Conservation (phyloP, 2,329 filamentous ascomycete species). For the Fusarium tanahbumbuense region DNA sequence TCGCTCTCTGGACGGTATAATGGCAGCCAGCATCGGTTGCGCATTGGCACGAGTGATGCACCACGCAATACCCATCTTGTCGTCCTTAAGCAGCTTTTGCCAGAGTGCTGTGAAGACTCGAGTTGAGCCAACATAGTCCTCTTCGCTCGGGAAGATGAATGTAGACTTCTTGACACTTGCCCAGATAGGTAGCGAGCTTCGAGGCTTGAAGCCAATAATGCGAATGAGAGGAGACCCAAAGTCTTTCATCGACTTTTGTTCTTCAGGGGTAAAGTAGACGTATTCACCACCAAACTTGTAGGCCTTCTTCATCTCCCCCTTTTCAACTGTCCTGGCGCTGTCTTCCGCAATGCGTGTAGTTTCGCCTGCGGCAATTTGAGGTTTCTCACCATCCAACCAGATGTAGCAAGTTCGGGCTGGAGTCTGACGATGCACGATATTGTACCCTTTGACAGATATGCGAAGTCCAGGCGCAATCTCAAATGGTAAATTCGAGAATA, state of each 20-base stretch:
- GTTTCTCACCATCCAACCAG: conserved; percentile 85
- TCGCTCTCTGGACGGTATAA: conserved; percentile 79
- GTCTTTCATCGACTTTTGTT: conserved; percentile 79
- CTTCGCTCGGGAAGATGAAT: conserved; percentile 95
- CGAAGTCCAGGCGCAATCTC: conserved; percentile 86
- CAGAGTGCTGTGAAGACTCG: conserved; percentile 92
- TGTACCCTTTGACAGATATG: conserved; percentile 94
- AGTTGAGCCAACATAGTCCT: conserved; percentile 89
- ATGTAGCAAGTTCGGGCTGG: conserved; percentile 87
- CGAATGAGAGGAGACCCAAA: conserved; percentile 87
- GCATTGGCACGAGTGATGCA: conserved; percentile 86
- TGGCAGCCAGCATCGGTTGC: conserved; percentile 80
- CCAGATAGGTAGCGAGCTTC: conserved; percentile 81
- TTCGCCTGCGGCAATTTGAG: conserved; percentile 80
- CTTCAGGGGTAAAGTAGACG: conserved; percentile 85
- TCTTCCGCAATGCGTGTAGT: conserved; percentile 83
- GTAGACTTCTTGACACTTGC: conserved; percentile 86
- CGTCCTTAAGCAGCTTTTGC: conserved; percentile 81
- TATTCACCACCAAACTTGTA: conserved; percentile 97
- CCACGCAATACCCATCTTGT: conserved; percentile 91
- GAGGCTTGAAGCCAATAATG: conserved; percentile 93
- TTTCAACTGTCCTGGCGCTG: conserved; percentile 80
- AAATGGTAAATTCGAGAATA: conserved; percentile 88
- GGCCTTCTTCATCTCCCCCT: conserved; percentile 85
- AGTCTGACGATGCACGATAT: conserved; percentile 85